Percentiles rank a stretch among this genome's conserved stretches.
Conservation (phyloP, 192 early-diverging fungal genomes). For the Coemansia reversa region DNA sequence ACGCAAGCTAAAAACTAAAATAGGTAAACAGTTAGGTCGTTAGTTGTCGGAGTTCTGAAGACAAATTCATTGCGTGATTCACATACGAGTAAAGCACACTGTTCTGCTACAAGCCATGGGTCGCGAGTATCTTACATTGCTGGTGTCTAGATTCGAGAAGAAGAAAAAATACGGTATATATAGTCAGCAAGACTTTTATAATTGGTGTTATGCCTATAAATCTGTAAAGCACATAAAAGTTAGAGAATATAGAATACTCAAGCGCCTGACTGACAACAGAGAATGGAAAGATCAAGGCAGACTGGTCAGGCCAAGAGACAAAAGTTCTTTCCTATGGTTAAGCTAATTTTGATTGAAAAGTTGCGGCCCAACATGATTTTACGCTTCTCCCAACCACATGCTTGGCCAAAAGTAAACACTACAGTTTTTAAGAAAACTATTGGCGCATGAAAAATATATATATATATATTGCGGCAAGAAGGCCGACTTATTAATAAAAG, state of each 20-base stretch:
- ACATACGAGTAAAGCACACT: background rate
- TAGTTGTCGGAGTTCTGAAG: background rate
- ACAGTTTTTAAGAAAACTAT: no score
- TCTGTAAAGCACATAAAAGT: background rate
- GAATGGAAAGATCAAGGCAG: background rate
- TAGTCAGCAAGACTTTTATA: background rate
- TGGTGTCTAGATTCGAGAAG: background rate
- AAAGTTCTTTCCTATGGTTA: background rate
- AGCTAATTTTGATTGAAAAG: background rate
- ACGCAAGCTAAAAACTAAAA: background rate
- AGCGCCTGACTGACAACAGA: background rate
- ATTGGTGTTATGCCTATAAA: background rate
- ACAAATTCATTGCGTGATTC: background rate
- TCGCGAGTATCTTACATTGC: background rate
- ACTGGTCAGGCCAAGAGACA: background rate
- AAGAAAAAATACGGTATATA: background rate
- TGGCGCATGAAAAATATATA: no score
- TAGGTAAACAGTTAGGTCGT: background rate
- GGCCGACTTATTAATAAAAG: no score
- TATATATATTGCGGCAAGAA: no score
- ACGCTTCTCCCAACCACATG: no score
- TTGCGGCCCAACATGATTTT: no score
- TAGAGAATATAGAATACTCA: background rate
- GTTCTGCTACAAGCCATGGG: background rate
- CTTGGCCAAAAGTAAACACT: no score